Evolutionary conservation across 176 grass and related monocot species (phyloP), one percentile per base, ranked within the genome.

Genomic region (Canna indica): DNA sequence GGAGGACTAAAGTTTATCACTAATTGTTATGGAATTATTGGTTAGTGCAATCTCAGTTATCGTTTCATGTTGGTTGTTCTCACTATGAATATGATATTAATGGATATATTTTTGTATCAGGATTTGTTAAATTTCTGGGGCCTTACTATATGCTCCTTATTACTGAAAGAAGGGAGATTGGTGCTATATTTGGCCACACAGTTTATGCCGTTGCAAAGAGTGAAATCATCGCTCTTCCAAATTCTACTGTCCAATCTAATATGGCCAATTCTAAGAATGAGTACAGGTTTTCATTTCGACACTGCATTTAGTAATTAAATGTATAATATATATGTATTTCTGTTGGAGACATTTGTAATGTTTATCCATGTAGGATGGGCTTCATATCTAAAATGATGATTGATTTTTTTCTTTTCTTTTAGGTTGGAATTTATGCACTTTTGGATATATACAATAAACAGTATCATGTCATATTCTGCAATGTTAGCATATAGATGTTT

Each of bases 61-160:
- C 22, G 25, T 36, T 30, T 41, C 67, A 66, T 1, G 14, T 22
- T 36, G n/a, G 7, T 5, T 46, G 25, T 68, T 75, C 72, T 36
- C 13, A 52, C 63, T 18, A 30, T 31, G 66, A 34, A 2, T 30
- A 59, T 35, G 14, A 78, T 4, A 39, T 69, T 84, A 25, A 57
- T 75, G 30, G 14, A 47, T 15, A 15, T 38, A 71, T 36, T 63
- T 76, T 73, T 16, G 59, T 45, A 13, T 17, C 75, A 97, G 93
- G 93, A 83, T 97, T 91, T 70, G 78, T 97, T 47, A 97, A 90
- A 42, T 92, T 97, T 12, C 71, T 92, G 68, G 93, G 88, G 32
- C 88, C 93, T 36, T 97, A 83, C 75, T 97, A 97, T 74, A 97
- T 97, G 88, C 69, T 91, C 77, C 80, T 97, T 74, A 87, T 97